Conservation (phyloP, 371 early-diverging fungal species). For the Zychaea mexicana region DNA sequence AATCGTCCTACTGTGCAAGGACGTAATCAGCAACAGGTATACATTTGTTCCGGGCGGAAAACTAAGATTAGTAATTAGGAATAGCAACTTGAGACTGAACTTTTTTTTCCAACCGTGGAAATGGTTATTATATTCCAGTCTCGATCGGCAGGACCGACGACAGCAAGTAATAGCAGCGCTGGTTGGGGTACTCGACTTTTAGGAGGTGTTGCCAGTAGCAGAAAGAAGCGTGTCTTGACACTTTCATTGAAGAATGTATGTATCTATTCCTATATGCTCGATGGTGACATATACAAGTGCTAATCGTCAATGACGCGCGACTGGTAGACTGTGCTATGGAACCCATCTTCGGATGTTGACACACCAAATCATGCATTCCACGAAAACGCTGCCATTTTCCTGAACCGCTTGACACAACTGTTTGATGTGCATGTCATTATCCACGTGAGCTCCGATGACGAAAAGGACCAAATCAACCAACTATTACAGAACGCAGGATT, state of each 20-base stretch:
- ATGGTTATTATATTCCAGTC: neutral
- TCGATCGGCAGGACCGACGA: conserved; percentile 2
- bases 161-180: neutral
- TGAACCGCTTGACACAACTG: conserved; percentile 28
- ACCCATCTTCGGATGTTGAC: conserved; percentile 52
- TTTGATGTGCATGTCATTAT: conserved; percentile 47
- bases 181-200: conserved; percentile 35
- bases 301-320: neutral
- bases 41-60: no score
- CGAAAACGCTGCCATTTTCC: conserved; percentile 30
- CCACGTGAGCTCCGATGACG: conserved; percentile 41
- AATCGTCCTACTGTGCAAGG: neutral
- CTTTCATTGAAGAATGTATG: conserved; percentile 52
- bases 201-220: conserved; percentile 26
- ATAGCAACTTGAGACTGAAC: neutral
- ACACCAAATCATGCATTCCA: conserved; percentile 49
- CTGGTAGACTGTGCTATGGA: conserved; percentile 50
- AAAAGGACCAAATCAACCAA: conserved; percentile 28
- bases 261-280: neutral
- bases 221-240: conserved; percentile 28
- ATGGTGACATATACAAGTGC: neutral
- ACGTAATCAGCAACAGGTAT: conserved; percentile 7
- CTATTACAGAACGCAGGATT: conserved; percentile 25
- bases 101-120: neutral
- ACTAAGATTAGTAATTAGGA: conserved; percentile 7